These are phyloP conservation scores for Podila epicladia DNA, from an alignment of 192 early-diverging fungal genomes.

Conservation along the genomic window DNA sequence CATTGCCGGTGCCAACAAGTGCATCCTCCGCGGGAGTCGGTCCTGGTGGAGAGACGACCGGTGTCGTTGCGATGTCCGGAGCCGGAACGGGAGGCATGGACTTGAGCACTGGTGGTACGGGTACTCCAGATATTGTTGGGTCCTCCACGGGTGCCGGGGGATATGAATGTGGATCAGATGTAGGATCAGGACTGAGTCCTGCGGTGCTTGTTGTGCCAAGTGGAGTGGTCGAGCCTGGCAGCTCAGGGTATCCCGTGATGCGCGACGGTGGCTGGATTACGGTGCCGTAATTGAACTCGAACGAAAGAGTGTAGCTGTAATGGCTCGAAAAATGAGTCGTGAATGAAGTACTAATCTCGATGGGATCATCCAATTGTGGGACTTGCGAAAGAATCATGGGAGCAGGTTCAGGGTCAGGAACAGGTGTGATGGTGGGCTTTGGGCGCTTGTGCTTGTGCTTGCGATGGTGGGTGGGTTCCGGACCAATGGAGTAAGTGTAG, in stretches of 20 bases:
- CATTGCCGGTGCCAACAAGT: background rate
- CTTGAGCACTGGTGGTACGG: background rate
- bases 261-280: background rate
- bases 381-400: background rate
- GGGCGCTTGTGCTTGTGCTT: background rate
- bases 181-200: background rate
- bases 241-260: background rate
- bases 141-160: background rate
- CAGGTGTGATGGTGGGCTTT: background rate
- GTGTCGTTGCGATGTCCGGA: background rate
- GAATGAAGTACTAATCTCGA: background rate
- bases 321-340: background rate
- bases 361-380: background rate
- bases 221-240: conserved; percentile 3
- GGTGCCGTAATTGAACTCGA: conserved; percentile 15
- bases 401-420: background rate
- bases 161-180: background rate
- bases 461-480: background rate
- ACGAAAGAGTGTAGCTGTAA: conserved; percentile 10
- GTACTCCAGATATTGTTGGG: background rate
- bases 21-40: background rate
- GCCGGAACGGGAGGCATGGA: background rate
- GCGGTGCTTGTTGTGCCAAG: too few relatives aligned
- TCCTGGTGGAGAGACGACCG: background rate
- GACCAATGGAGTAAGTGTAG: conserved; percentile 1